phyloP scores from a whole-genome alignment of 1,284 basidiomycete genomes.

The Ceratobasidium sp. region DNA sequence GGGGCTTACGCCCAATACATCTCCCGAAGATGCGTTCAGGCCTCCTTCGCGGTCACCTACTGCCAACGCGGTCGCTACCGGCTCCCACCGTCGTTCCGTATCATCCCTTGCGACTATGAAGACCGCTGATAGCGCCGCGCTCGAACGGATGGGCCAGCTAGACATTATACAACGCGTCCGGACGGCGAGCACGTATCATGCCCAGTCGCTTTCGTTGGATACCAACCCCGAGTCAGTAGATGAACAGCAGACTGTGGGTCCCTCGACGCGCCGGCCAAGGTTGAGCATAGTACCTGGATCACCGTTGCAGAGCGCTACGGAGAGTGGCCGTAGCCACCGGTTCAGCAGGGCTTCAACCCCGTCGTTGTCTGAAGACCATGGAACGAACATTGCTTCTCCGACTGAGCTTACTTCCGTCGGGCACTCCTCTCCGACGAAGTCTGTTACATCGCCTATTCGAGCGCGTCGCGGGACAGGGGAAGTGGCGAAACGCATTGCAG shows the following conservation, averaged over 20 bases:
- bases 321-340: slow-evolving; percentile 11
- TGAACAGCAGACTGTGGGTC: slow-evolving; percentile 46
- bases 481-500: slow-evolving; percentile 56
- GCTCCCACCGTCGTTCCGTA: slow-evolving; percentile 56
- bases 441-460: neutral
- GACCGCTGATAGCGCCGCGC: slow-evolving; percentile 71
- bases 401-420: slow-evolving; percentile 22
- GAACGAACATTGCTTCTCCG: slow-evolving; percentile 27
- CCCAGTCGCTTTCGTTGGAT: slow-evolving; percentile 21
- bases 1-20: slow-evolving; percentile 49
- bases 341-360: slow-evolving; percentile 27
- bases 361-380: slow-evolving; percentile 34
- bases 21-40: slow-evolving; percentile 54
- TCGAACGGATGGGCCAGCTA: slow-evolving; percentile 72
- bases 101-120: slow-evolving; percentile 64
- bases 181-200: slow-evolving; percentile 52
- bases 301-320: slow-evolving; percentile 23
- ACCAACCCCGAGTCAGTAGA: slow-evolving; percentile 24
- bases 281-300: slow-evolving; percentile 39
- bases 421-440: slow-evolving; percentile 4
- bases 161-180: slow-evolving; percentile 70
- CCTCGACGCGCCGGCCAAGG: slow-evolving; percentile 42
- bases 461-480: slow-evolving; percentile 50
- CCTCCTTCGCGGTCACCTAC: neutral
- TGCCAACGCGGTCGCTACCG: slow-evolving; percentile 3